Percentiles rank a stretch among this genome's conserved stretches.
phyloP scores from a whole-genome alignment of 108 stramenopile species.

The Parietichytrium sp. region DNA sequence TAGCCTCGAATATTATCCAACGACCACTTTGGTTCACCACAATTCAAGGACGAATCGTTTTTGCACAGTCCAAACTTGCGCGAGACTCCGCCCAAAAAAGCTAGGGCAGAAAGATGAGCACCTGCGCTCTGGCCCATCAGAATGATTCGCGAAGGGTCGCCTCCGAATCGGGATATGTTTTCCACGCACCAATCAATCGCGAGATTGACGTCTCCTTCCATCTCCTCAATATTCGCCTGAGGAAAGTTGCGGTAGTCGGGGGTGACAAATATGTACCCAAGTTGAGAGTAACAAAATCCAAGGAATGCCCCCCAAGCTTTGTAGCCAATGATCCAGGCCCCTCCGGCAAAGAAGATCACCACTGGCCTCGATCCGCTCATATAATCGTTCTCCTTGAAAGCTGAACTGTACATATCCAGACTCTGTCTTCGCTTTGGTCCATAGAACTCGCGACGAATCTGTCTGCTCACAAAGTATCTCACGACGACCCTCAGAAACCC shows the following conservation, averaged over 20 bases:
- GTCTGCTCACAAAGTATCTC: too few relatives aligned
- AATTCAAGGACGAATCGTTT: too few relatives aligned
- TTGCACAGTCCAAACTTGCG: too few relatives aligned
- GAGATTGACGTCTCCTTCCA: slow-evolving; percentile 66
- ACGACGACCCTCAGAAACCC: too few relatives aligned
- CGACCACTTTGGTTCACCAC: too few relatives aligned
- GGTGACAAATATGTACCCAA: slow-evolving; percentile 64
- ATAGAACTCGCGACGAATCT: too few relatives aligned
- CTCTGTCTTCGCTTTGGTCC: too few relatives aligned
- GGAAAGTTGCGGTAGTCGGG: slow-evolving; percentile 76
- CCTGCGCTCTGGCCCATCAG: slow-evolving; percentile 72
- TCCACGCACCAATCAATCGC: slow-evolving; percentile 65
- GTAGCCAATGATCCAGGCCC: slow-evolving; percentile 77
- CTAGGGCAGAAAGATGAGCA: slow-evolving; percentile 63
- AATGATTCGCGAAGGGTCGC: slow-evolving; percentile 59
- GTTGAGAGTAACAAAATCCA: slow-evolving; percentile 56
- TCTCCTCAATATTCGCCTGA: slow-evolving; percentile 52
- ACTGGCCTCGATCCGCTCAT: slow-evolving; percentile 50
- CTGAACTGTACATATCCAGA: too few relatives aligned
- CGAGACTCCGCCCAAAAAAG: too few relatives aligned
- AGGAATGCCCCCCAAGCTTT: slow-evolving; percentile 74
- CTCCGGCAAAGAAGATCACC: slow-evolving; percentile 67
- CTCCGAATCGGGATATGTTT: slow-evolving; percentile 59
- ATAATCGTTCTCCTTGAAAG: too few relatives aligned
- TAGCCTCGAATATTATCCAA: too few relatives aligned